Base-by-base conservation (phyloP, 148 eudicot genomes). In the Rhododendron griersonianum region DNA sequence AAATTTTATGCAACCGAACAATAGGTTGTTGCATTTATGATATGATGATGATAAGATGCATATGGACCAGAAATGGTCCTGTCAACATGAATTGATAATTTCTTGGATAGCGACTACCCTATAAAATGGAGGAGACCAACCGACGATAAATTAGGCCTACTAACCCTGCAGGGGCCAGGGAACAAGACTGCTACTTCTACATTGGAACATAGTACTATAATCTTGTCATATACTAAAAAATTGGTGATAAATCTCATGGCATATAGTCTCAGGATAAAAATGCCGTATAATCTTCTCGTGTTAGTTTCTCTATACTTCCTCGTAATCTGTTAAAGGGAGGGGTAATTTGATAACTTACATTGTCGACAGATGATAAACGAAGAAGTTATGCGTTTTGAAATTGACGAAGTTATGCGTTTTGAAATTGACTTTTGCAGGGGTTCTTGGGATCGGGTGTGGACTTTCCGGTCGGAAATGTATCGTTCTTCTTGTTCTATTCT, bases 381-480 rank as follows among this genome's bases (percentile, higher is more conserved):
- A 78, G 0, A 10, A 44, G 51, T 78, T 11, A 44, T 8, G 55
- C 51, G 10, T 19, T 15, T 41, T 1, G 33, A 44, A 41, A 48
- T 28, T 79, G 10, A 81, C 5, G n/a, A n/a, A n/a, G n/a, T 77
- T 11, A 44, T 8, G 55, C 51, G 10, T 19, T 15, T 41, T 1
- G 33, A 44, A 41, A 48, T 28, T 79, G 10, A 81, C 5, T 48
- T 74, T 19, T 13, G n/a, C 87, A 98, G 99, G 99, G 90, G 7
- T 98, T 95, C 90, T 86, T 98, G 89, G 98, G 98, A 13, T 98
- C 99, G 5, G 99, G 99, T 0, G 98, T 88, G 5, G 99, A 98
- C 88, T 98, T 98, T 55, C 99, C 99, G 0, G 99, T 98, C 0
- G 99, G 99, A 23, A 98, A 98, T 28, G 98, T 98, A 3, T 98